phyloP scores from a whole-genome alignment of 257 asterid species.

The Solanum bulbocastanum region DNA sequence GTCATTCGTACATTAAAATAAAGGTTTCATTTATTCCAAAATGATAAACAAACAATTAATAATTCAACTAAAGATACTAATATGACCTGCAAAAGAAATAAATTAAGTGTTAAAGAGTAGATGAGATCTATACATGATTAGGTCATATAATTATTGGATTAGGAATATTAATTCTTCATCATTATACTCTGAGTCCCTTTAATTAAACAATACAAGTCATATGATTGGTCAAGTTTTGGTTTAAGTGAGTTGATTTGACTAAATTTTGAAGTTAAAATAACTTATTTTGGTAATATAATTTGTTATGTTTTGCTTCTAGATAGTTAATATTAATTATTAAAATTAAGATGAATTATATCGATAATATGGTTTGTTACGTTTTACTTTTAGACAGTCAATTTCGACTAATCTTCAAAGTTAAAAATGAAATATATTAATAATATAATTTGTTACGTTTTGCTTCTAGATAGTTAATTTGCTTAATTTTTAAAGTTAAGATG shows the following conservation, averaged over 20 bases:
- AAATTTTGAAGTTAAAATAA: not conserved
- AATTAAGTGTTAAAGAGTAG: not conserved
- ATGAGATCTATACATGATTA: not conserved
- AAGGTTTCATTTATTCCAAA: slow-evolving; percentile 1
- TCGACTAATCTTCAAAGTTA: fast-evolving
- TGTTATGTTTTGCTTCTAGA: not conserved
- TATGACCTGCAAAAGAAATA: not conserved
- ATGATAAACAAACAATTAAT: not conserved
- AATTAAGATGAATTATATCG: not conserved
- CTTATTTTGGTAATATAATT: fast-evolving
- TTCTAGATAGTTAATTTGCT: no score
- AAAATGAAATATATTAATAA: no score
- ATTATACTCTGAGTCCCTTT: slow-evolving; percentile 1
- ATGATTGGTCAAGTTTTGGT: not conserved
- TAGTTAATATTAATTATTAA: not conserved
- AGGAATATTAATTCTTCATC: not conserved
- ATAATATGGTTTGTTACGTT: not conserved
- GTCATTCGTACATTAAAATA: slow-evolving; percentile 1
- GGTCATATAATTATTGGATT: not conserved
- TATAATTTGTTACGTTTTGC: no score
- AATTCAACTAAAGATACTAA: not conserved
- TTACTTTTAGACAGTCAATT: fast-evolving
- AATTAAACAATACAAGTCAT: not conserved
- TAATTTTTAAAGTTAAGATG: not conserved
- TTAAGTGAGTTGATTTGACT: not conserved